Percentiles rank a stretch among this genome's conserved stretches.
phyloP scores from a whole-genome alignment of 345 rosid genomes.

The Citrus glauca region DNA sequence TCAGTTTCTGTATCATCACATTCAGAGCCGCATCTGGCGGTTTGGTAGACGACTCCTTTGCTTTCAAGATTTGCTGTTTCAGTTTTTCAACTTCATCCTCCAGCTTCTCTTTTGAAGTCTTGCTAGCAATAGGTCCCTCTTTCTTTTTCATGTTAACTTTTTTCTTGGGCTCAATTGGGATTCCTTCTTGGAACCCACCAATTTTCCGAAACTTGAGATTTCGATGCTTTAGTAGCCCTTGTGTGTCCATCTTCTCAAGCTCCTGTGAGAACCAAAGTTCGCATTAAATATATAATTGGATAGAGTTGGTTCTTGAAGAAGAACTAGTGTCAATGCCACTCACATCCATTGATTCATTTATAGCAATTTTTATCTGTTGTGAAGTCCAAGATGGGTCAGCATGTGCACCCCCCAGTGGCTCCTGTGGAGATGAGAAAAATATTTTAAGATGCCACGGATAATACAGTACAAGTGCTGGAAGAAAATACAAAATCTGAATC shows the following conservation, averaged over 20 bases:
- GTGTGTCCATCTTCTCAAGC: constrained; percentile 62
- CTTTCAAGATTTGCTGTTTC: constrained; percentile 60
- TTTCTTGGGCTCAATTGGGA: constrained; percentile 54
- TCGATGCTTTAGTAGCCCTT: constrained; percentile 65
- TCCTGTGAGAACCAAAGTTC: constrained; percentile 44
- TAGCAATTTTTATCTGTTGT: constrained; percentile 74
- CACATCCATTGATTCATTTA: constrained; percentile 77
- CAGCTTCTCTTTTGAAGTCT: constrained; percentile 43
- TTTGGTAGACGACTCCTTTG: constrained; percentile 55
- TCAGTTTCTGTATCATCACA: constrained; percentile 65
- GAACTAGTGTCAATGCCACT: constrained; percentile 25
- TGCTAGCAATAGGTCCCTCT: constrained; percentile 34
- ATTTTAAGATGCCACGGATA: constrained; percentile 12
- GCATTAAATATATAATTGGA: constrained; percentile 4
- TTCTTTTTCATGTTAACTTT: constrained; percentile 75
- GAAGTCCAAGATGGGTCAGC: constrained; percentile 91
- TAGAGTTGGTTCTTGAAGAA: constrained; percentile 8
- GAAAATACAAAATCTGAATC: constrained; percentile 7
- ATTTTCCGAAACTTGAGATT: constrained; percentile 78
- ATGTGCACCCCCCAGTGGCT: constrained; percentile 96
- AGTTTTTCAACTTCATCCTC: constrained; percentile 66
- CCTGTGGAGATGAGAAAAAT: constrained; percentile 39
- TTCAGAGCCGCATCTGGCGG: constrained; percentile 48
- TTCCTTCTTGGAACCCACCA: constrained; percentile 70
- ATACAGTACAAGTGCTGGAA: constrained; percentile 7